Percentiles rank a stretch among this genome's conserved stretches.
phyloP scores from a whole-genome alignment of 1,284 basidiomycete species.

The Boletus mariae region DNA sequence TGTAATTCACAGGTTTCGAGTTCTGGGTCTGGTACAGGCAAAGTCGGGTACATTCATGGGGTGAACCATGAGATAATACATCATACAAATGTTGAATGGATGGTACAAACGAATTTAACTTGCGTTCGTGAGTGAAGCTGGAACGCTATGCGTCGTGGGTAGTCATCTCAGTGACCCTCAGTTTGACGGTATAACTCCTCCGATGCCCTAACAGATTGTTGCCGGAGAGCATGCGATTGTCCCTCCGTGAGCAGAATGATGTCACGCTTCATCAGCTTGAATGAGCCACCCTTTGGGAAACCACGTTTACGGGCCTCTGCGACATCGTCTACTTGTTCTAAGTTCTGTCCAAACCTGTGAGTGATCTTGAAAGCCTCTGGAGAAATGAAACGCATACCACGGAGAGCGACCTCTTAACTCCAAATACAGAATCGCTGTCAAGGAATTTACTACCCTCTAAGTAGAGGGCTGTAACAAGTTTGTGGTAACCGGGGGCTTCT shows the following conservation, averaged over 20 bases:
- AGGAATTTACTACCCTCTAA: slow-evolving; percentile 67
- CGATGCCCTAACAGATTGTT: slow-evolving; percentile 1
- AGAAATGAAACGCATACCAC: slow-evolving; percentile 43
- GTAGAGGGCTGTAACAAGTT: slow-evolving; percentile 73
- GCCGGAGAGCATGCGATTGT: slow-evolving; percentile 19
- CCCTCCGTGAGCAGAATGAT: slow-evolving; percentile 56
- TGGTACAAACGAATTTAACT: background rate
- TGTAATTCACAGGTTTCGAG: background rate
- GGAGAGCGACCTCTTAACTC: slow-evolving; percentile 64
- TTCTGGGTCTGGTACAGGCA: background rate
- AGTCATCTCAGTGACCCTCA: slow-evolving; percentile 5
- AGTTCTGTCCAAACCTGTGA: slow-evolving; percentile 36
- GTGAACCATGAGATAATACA: background rate
- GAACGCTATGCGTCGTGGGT: background rate
- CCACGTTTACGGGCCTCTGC: slow-evolving; percentile 55
- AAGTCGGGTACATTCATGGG: background rate
- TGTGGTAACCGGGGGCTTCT: slow-evolving; percentile 66
- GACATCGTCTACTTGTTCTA: slow-evolving; percentile 49
- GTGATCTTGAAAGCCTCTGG: background rate
- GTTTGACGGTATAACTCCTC: slow-evolving; percentile 1
- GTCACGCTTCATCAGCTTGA: slow-evolving; percentile 59
- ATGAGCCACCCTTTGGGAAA: slow-evolving; percentile 56
- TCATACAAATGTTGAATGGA: background rate
- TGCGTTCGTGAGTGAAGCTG: background rate
- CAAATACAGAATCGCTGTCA: slow-evolving; percentile 73